Evolutionary conservation across 768 basidiomycete species (phyloP).

Genomic region (Leccinum subgranulosum): DNA sequence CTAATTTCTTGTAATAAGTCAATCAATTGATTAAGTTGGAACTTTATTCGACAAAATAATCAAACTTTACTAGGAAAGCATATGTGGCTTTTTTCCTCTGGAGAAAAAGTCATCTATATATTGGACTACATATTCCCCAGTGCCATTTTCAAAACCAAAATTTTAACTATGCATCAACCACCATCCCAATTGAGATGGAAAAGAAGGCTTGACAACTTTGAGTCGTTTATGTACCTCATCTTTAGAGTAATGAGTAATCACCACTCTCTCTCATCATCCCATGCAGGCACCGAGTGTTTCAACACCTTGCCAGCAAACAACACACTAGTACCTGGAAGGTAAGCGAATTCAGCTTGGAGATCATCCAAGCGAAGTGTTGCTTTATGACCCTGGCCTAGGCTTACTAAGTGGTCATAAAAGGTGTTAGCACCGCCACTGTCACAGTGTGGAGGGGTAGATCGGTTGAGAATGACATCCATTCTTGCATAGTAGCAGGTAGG

Average conservation of each 20-base stretch:
- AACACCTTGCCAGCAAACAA: not conserved
- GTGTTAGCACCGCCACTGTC: not conserved
- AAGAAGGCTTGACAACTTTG: not conserved
- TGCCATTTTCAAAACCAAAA: not conserved
- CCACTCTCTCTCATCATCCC: not conserved
- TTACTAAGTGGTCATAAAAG: not conserved
- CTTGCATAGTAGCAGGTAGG: not conserved
- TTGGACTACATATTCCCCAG: not conserved
- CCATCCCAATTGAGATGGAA: not conserved
- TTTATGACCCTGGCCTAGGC: not conserved
- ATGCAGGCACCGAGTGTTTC: not conserved
- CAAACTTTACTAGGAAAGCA: too few relatives aligned
- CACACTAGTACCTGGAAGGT: not conserved
- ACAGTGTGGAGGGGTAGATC: not conserved
- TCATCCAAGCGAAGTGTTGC: not conserved
- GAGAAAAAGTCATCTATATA: not conserved
- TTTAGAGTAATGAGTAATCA: not conserved
- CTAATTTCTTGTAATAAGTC: too few relatives aligned
- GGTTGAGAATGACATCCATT: not conserved
- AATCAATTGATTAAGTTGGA: too few relatives aligned
- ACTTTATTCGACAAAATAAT: too few relatives aligned
- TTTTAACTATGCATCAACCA: not conserved
- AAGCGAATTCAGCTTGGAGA: not conserved
- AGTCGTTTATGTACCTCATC: not conserved
- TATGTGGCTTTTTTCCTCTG: not conserved